Percentiles rank a stretch among this genome's conserved stretches.
These are phyloP conservation scores for Gleditsia sinensis DNA, from an alignment of 306 rosid species.

Conservation along the genomic window DNA sequence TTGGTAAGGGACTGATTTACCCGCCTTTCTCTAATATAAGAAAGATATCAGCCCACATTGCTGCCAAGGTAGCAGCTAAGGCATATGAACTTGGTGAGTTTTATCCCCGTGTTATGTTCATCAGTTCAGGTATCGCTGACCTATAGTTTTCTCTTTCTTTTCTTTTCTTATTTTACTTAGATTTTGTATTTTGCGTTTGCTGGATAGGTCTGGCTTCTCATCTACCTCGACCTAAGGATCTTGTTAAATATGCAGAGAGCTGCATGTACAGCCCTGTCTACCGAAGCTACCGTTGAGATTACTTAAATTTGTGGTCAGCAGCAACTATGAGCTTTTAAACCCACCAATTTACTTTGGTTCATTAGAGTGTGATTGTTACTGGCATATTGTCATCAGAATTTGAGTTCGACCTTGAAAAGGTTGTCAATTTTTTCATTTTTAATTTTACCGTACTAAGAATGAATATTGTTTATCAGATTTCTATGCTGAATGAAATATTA, in stretches of 20 bases:
- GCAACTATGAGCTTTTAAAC: background rate
- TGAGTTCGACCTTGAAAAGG: background rate
- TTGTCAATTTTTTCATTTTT: slow-evolving; percentile 19
- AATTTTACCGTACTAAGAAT: background rate
- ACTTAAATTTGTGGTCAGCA: slow-evolving; percentile 5
- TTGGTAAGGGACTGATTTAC: slow-evolving; percentile 82
- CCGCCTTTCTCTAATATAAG: slow-evolving; percentile 97
- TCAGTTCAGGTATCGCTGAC: background rate
- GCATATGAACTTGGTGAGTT: slow-evolving; percentile 85
- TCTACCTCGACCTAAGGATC: slow-evolving; percentile 91
- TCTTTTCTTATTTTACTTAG: slow-evolving; percentile 1
- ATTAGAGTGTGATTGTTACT: slow-evolving; percentile 21
- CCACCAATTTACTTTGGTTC: slow-evolving; percentile 21
- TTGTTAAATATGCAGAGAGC: slow-evolving; percentile 87
- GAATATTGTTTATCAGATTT: background rate
- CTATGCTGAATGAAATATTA: background rate
- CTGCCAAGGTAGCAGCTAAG: slow-evolving; percentile 88
- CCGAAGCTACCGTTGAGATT: slow-evolving; percentile 69
- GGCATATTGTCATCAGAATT: slow-evolving; percentile 37
- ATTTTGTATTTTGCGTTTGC: slow-evolving; percentile 25
- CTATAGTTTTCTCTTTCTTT: background rate
- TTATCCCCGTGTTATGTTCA: slow-evolving; percentile 4
- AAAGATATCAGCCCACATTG: slow-evolving; percentile 93
- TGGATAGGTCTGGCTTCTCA: slow-evolving; percentile 83
- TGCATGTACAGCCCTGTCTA: slow-evolving; percentile 96